These are phyloP conservation scores for Cenchrus americanus DNA, from an alignment of 176 grass and related monocot genomes.

Conservation along the genomic window DNA sequence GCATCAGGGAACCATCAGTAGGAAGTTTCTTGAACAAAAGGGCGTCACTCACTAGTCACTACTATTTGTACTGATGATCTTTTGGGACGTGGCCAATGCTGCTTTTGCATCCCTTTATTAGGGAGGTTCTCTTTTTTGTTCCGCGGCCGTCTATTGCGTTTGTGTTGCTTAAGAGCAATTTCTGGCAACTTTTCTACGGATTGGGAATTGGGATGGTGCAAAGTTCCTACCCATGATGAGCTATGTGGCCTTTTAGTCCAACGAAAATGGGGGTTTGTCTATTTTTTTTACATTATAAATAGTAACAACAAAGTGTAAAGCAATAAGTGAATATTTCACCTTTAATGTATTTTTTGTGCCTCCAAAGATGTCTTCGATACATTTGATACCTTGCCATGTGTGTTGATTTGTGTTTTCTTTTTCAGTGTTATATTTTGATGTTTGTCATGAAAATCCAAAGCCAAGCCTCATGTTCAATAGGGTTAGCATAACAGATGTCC, in stretches of 20 bases:
- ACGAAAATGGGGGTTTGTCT: too few species aligned
- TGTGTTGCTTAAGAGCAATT: background rate
- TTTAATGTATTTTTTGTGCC: background rate
- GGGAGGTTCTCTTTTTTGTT: background rate
- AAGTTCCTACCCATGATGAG: background rate
- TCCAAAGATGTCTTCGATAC: background rate
- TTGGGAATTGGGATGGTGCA: conserved; percentile 27
- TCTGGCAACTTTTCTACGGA: background rate
- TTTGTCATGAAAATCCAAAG: background rate
- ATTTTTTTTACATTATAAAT: background rate
- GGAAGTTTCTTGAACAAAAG: conserved; percentile 10
- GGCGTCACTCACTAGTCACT: background rate
- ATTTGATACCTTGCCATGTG: too few species aligned
- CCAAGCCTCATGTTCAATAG: background rate
- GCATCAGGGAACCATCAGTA: background rate
- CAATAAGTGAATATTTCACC: background rate
- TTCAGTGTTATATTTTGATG: background rate
- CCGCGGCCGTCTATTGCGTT: background rate
- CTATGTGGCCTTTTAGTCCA: background rate
- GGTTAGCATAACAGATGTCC: background rate
- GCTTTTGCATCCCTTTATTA: conserved; percentile 16
- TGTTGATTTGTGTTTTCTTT: background rate
- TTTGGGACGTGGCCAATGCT: conserved; percentile 1
- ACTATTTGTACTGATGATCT: background rate
- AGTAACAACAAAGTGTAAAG: background rate